Evolutionary conservation across 208 protist genomes (phyloP).

Genomic region (Trypanosoma lewisi): DNA sequence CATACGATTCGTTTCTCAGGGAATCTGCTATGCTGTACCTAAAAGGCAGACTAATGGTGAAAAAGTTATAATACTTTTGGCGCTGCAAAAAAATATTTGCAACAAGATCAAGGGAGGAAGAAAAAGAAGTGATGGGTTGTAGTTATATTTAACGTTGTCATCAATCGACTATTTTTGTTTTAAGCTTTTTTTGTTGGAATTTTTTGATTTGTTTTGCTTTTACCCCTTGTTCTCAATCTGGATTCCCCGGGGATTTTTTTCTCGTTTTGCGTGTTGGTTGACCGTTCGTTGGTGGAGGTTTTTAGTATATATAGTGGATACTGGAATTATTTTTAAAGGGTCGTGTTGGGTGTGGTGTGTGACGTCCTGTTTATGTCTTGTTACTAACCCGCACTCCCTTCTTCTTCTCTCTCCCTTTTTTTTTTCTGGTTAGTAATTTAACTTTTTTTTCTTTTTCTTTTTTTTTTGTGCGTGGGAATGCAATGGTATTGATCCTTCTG

Average conservation of each 20-base stretch:
- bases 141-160: conserved; percentile 5
- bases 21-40: conserved; percentile 32
- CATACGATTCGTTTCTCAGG: conserved; percentile 54
- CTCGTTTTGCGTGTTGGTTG: neutral
- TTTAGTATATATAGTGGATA: too few species aligned
- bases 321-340: too few species aligned
- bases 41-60: neutral
- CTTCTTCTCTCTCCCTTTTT: conserved; percentile 4
- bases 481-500: too few species aligned
- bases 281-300: neutral
- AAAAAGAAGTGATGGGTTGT: neutral
- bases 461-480: neutral
- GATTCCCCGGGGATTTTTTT: neutral
- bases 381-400: too few species aligned
- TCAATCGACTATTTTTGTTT: neutral
- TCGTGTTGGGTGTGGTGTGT: too few species aligned
- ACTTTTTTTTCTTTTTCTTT: conserved; percentile 2
- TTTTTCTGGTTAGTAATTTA: neutral
- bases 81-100: neutral
- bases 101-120: too few species aligned
- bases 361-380: too few species aligned
- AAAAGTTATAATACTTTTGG: neutral
- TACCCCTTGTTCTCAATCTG: neutral
- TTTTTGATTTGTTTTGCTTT: conserved; percentile 4
- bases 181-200: neutral